Conservation (phyloP, 2,329 filamentous ascomycete genomes). For the Keithomyces neogunnii region DNA sequence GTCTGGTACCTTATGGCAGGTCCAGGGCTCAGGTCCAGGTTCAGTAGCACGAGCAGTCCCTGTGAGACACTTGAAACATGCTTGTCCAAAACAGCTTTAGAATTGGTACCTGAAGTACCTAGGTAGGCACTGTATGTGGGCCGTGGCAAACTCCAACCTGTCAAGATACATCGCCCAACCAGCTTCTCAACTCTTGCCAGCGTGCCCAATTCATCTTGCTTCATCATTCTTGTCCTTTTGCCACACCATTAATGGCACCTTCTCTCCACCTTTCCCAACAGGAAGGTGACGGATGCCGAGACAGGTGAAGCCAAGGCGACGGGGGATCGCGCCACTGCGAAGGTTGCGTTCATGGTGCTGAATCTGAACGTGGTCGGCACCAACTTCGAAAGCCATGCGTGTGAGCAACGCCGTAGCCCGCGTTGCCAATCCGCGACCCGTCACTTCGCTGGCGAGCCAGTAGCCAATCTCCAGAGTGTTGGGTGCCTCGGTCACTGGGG, state of each 20-base stretch:
- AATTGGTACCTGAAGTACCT: too few relatives aligned
- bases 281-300: not conserved
- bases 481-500: not conserved
- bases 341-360: constrained; percentile 9
- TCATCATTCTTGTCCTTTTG: not conserved
- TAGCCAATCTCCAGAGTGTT: constrained; percentile 11
- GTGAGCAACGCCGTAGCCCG: constrained; percentile 10
- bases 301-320: constrained; percentile 7
- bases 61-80: too few relatives aligned
- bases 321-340: constrained; percentile 7
- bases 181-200: too few relatives aligned
- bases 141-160: too few relatives aligned
- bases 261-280: not conserved
- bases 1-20: too few relatives aligned
- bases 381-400: constrained; percentile 8
- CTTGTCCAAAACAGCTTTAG: too few relatives aligned
- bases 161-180: too few relatives aligned
- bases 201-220: too few relatives aligned
- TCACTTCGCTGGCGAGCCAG: constrained; percentile 11
- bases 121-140: too few relatives aligned
- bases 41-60: too few relatives aligned
- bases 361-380: constrained; percentile 10
- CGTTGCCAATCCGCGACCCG: constrained; percentile 11
- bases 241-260: not conserved
- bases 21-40: too few relatives aligned